These are phyloP conservation scores for Graphiopsis chlorocephala DNA, from an alignment of 2,329 filamentous ascomycete species.

Conservation along the genomic window DNA sequence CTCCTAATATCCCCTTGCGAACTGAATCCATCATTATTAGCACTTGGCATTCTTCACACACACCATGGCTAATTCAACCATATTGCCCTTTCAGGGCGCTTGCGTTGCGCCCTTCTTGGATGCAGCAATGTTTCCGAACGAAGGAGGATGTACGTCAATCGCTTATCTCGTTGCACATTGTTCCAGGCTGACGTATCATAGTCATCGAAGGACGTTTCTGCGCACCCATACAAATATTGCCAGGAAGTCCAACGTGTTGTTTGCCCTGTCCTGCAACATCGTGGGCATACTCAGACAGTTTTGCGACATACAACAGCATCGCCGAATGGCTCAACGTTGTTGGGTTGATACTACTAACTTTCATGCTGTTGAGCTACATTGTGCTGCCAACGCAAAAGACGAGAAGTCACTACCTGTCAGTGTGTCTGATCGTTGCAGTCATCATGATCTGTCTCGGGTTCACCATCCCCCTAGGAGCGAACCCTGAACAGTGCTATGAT, in stretches of 20 bases:
- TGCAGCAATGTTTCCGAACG: slow-evolving; percentile 55
- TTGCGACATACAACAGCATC: slow-evolving; percentile 55
- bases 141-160: slow-evolving; percentile 63
- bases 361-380: slow-evolving; percentile 76
- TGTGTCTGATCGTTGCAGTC: slow-evolving; percentile 75
- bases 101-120: slow-evolving; percentile 72
- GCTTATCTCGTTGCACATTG: not conserved
- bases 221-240: slow-evolving; percentile 43
- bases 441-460: slow-evolving; percentile 87
- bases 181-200: slow-evolving; percentile 38
- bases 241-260: slow-evolving; percentile 65
- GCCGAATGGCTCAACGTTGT: slow-evolving; percentile 83
- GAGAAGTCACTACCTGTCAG: slow-evolving; percentile 86
- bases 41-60: not conserved
- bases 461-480: slow-evolving; percentile 76
- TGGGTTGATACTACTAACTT: slow-evolving; percentile 67
- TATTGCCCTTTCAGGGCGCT: slow-evolving; percentile 9
- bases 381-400: slow-evolving; percentile 84
- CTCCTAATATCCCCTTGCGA: not conserved
- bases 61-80: slow-evolving; percentile 9
- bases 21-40: not conserved
- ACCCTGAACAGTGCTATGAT: slow-evolving; percentile 81
- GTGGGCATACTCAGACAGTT: slow-evolving; percentile 64
- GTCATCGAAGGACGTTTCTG: slow-evolving; percentile 59
- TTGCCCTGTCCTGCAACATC: slow-evolving; percentile 84